phyloP scores from a whole-genome alignment of 495 filamentous ascomycete species.

The Xylaria grammica region DNA sequence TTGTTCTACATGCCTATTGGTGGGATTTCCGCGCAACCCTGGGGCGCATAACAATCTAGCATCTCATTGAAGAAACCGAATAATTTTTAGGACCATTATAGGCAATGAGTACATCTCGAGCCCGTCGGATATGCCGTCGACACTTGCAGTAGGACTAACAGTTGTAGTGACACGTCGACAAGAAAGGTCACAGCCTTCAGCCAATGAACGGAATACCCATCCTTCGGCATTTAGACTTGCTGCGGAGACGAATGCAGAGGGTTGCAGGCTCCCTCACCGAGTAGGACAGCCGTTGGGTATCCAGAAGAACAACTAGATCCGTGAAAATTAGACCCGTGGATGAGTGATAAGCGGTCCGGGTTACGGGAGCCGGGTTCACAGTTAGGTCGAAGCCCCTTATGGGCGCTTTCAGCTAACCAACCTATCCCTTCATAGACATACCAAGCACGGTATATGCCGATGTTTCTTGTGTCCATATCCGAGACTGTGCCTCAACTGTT shows the following conservation, averaged over 20 bases:
- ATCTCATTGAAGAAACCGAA: neutral
- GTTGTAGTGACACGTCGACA: constrained; percentile 10
- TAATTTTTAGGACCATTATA: neutral
- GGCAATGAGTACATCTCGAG: neutral
- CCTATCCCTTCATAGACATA: neutral
- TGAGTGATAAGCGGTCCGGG: constrained; percentile 5
- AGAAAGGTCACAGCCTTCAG: neutral
- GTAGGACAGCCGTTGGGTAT: neutral
- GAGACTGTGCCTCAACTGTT: neutral
- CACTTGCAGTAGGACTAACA: constrained; percentile 4
- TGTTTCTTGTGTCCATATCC: no score
- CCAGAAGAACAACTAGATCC: no score
- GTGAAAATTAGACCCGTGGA: constrained; percentile 18
- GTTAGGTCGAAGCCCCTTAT: constrained; percentile 12
- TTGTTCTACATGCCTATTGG: neutral
- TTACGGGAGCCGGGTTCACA: neutral
- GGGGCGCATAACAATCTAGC: neutral
- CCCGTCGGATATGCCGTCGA: neutral
- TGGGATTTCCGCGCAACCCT: neutral
- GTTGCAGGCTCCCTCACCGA: neutral
- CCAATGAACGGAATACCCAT: constrained; percentile 4
- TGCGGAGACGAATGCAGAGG: constrained; percentile 6
- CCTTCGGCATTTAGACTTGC: neutral
- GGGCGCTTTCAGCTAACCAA: constrained; percentile 13
- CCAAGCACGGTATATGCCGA: neutral